These are phyloP conservation scores for Hura crepitans DNA, from an alignment of 441 rosid species.

Conservation along the genomic window DNA sequence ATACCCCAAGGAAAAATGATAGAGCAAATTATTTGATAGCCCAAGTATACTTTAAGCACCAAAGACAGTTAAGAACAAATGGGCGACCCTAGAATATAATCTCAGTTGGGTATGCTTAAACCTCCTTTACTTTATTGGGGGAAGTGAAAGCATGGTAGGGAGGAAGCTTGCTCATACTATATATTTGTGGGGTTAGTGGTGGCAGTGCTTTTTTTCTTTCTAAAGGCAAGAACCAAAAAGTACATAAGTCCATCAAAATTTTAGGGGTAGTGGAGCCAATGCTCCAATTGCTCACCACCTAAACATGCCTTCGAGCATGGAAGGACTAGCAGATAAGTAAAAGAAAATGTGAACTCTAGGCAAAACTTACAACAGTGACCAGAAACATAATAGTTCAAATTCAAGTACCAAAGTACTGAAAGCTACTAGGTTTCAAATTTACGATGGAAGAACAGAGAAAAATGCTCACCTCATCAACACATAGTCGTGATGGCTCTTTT, in stretches of 20 bases:
- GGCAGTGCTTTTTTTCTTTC: too few species aligned
- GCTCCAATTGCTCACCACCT: too few species aligned
- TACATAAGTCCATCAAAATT: too few species aligned
- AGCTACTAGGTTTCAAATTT: neutral
- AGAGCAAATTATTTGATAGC: neutral
- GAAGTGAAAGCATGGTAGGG: too few species aligned
- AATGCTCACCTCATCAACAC: conserved; percentile 73
- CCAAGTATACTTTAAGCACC: neutral
- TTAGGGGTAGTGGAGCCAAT: too few species aligned
- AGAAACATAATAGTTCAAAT: neutral
- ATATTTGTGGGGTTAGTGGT: too few species aligned
- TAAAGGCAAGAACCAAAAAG: too few species aligned
- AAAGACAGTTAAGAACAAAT: neutral
- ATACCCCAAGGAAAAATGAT: neutral
- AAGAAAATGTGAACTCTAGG: neutral
- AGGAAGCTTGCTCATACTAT: too few species aligned
- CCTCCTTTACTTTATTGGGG: too few species aligned
- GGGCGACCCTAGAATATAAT: too few species aligned
- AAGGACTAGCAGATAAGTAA: neutral
- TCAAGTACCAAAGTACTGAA: neutral
- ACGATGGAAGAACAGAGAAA: neutral
- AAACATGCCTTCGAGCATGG: neutral
- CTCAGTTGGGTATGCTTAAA: too few species aligned
- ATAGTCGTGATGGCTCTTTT: conserved; percentile 79
- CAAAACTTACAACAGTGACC: neutral